Base-by-base conservation (phyloP, 2,329 filamentous ascomycete genomes). In the Aspergillus calidoustus region DNA sequence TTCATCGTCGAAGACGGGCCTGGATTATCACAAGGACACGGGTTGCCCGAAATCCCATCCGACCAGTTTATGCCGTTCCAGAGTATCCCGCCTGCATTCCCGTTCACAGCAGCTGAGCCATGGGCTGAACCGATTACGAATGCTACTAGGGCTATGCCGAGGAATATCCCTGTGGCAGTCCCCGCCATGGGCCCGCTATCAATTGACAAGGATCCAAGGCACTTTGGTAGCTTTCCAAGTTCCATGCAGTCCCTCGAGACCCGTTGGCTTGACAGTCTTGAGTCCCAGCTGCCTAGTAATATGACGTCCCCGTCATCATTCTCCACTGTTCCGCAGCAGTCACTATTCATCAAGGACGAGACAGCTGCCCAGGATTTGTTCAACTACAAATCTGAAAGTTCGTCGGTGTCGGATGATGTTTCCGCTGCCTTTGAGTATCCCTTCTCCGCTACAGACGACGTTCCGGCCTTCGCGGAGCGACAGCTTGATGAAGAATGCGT, bases 1-100 rank as follows among this genome's bases (percentile, higher is more conserved):
- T 72, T 77, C 25, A 77, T 78, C 48, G 69, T 78, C 51, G 76
- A 77, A 34, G 76, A 77, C 60, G 65, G 67, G 7, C 72, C 70
- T 7, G 72, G 75, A 47, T 59, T 76, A 47, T 54, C 70, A 3
- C 69, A 71, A 41, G 68, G 65, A 3, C 72, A 69, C 53, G 71
- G 68, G 8, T 72, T 72, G 41, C 30, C 70, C n/a, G 74, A 76
- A 57, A 63, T 68, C 17, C 61, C 69, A n/a, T 62, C 69, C 2
- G 74, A 76, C 34, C 68, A 69, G 41, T 68, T 73, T 23, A 68
- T 74, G 65, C 61, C 66, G 6, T 76, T 72, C 53, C 72, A 74
- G 53, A 71, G 72, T 51, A 68, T 74, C 13, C 68, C 71, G 1
- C 71, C 71, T 55, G 61, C 68, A 13, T 76, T 73, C 43, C 68